Evolutionary conservation across 2,329 filamentous ascomycete species (phyloP).

Genomic region (Sordariomycetes sp.): DNA sequence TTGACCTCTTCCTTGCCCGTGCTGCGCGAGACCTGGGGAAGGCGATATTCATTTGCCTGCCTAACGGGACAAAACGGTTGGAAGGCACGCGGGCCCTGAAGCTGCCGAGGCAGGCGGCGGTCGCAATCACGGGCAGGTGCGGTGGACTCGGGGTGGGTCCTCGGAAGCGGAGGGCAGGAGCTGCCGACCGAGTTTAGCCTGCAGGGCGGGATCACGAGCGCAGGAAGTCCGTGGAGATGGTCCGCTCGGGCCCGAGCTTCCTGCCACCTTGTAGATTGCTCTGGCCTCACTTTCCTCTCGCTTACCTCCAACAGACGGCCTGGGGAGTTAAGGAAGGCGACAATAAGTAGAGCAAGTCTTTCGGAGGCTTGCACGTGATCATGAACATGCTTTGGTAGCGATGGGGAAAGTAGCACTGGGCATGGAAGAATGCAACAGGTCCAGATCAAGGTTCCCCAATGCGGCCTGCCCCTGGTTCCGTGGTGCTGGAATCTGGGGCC

Average conservation of each 20-base stretch:
- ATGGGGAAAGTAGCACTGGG: neutral
- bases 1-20: too few species aligned
- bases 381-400: too few species aligned
- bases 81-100: neutral
- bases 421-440: neutral
- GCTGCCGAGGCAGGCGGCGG: neutral
- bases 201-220: neutral
- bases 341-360: too few species aligned
- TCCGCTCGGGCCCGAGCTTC: neutral
- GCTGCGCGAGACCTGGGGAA: neutral
- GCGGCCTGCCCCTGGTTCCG: neutral
- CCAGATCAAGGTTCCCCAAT: neutral
- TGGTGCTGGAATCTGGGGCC: neutral
- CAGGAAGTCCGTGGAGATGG: neutral
- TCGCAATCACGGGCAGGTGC: neutral
- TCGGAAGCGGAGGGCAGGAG: neutral
- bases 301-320: too few species aligned
- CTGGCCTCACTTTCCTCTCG: too few species aligned
- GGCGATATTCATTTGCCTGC: neutral
- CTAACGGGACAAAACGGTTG: neutral
- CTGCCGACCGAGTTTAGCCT: neutral
- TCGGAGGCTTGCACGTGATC: too few species aligned
- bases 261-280: too few species aligned
- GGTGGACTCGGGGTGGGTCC: neutral
- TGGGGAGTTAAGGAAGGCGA: too few species aligned